A percentile compares a stretch with the other conserved stretches of the same genome.
phyloP scores from a whole-genome alignment of 106 monocot species.

The Triglochin maritima region DNA sequence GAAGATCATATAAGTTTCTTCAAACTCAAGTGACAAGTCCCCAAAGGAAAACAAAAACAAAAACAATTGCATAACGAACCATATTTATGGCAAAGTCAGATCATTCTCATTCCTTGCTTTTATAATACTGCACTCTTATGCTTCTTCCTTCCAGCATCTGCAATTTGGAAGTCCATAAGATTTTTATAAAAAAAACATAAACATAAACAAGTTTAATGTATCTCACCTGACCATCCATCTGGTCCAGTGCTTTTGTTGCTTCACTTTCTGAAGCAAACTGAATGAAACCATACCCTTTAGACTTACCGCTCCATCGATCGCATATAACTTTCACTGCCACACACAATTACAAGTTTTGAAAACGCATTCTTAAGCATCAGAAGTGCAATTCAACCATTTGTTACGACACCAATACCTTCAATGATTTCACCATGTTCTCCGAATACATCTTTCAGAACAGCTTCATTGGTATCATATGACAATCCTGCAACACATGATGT shows the following conservation, averaged over 20 bases:
- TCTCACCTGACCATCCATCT: constrained; percentile 46
- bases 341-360: neutral
- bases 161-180: neutral
- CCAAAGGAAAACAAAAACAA: too few relatives aligned
- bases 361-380: neutral
- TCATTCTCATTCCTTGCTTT: constrained; percentile 20
- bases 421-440: constrained; percentile 32
- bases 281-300: constrained; percentile 66
- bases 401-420: constrained; percentile 20
- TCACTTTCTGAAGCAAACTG: constrained; percentile 33
- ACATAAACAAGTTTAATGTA: neutral
- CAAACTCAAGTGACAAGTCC: too few relatives aligned
- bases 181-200: neutral
- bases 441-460: constrained; percentile 42
- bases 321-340: constrained; percentile 52
- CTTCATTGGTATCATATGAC: constrained; percentile 59
- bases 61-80: too few relatives aligned
- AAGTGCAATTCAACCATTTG: neutral
- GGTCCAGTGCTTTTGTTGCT: constrained; percentile 28
- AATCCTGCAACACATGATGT: constrained; percentile 20
- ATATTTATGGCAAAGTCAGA: neutral
- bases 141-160: constrained; percentile 41
- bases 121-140: constrained; percentile 24
- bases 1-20: too few relatives aligned
- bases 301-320: constrained; percentile 43